phyloP scores from a whole-genome alignment of 208 protist genomes.

The Tetramitus jugosus region DNA sequence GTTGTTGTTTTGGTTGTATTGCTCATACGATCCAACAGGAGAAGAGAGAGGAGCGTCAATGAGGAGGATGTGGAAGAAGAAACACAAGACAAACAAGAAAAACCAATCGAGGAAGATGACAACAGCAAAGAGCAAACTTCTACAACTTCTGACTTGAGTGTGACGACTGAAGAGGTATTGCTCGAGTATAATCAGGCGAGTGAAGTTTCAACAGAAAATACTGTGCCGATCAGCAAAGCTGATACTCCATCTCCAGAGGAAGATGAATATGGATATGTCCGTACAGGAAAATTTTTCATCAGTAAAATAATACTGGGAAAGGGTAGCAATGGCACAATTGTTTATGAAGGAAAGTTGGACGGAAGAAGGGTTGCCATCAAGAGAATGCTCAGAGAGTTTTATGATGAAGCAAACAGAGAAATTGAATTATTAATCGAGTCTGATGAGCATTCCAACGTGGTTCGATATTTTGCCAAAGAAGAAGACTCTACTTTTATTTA shows the following conservation, averaged over 20 bases:
- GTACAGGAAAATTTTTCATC: constrained; percentile 14
- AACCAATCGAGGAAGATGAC: too few relatives aligned
- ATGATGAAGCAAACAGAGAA: constrained; percentile 38
- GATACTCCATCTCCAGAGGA: background rate
- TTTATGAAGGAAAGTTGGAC: constrained; percentile 39
- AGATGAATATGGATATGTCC: background rate
- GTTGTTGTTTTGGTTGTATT: too few relatives aligned
- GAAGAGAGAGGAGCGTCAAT: too few relatives aligned
- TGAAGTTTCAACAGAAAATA: background rate
- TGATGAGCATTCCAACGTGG: constrained; percentile 38
- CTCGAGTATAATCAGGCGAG: background rate
- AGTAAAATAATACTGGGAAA: constrained; percentile 32
- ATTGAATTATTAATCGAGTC: constrained; percentile 34
- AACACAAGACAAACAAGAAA: too few relatives aligned
- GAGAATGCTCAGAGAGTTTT: constrained; percentile 39
- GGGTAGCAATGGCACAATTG: constrained; percentile 42
- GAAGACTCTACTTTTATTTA: constrained; percentile 44
- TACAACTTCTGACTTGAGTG: too few relatives aligned
- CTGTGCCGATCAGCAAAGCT: background rate
- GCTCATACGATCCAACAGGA: too few relatives aligned
- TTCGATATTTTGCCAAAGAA: constrained; percentile 40
- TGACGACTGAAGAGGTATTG: too few relatives aligned
- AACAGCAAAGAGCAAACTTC: too few relatives aligned
- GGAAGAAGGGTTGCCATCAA: constrained; percentile 39
- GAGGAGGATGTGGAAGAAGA: too few relatives aligned